Evolutionary conservation across 805 yeast genomes (phyloP), one percentile per base, ranked within the genome.

Genomic region (Ogataea salicorniae): DNA sequence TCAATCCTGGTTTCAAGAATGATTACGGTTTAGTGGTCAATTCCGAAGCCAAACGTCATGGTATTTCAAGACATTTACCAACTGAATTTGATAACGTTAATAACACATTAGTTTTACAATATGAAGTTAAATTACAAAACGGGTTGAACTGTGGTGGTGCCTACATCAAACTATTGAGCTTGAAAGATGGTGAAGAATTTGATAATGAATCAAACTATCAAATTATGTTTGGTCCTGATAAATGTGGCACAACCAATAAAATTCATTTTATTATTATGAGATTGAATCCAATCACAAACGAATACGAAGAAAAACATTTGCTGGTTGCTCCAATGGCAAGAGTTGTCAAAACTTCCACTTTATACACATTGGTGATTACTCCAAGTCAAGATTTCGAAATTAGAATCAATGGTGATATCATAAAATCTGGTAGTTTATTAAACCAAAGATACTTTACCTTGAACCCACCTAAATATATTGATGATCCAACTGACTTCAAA

Each of bases 161-260:
- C 1, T 91, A 90, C 68, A 64, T 91, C 55, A 91, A 91, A 71
- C 71, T 91, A 40, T 67, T 91, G 46, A 72, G 80, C 40, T 63
- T 64, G 2, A 66, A 67, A 11, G 76, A 72, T 7, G 57, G 65
- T 3, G 60, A 65, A 14, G 77, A 78, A 50, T 84, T 89, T 71
- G 73, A 71, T 54, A 76, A 79, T 50, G 80, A 74, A 26, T 76
- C 95, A 4, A 87, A 90, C 2, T 88, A 84, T 68, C 89, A 85
- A 65, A 69, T 91, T 53, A 85, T 91, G 92, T 91, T 91, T 70
- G 97, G 97, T 18, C 97, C 97, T 39, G 97, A 91, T 67, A 80
- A 77, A 63, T 91, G 97, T 69, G 96, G 95, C 3, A 62, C 80
- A 45, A 76, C 84, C 40, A 87, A 89, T 69, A 85, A 81, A 66